Evolutionary conservation across 257 asterid genomes (phyloP).

Genomic region (Nicotiana paniculata): DNA sequence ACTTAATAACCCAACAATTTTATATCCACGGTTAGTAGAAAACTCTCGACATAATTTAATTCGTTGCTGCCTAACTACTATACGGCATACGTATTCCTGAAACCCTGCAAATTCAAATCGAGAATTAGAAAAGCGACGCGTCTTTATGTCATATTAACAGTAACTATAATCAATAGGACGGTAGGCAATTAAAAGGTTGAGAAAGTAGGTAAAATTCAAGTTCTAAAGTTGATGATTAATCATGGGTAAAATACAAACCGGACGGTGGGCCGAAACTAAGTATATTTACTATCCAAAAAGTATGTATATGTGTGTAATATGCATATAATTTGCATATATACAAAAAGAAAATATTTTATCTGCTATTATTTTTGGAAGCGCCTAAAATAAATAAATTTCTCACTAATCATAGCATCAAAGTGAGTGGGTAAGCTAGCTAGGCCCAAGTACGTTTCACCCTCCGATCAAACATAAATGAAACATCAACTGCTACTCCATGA

Average conservation of each 20-base stretch:
- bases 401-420: background rate
- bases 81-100: background rate
- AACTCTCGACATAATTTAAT: too few species aligned
- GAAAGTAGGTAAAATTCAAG: background rate
- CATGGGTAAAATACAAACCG: too few species aligned
- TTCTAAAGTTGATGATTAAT: background rate
- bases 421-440: background rate
- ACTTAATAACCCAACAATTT: too few species aligned
- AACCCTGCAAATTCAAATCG: background rate
- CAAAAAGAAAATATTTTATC: too few species aligned
- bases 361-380: too few species aligned
- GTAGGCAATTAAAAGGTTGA: background rate
- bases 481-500: background rate
- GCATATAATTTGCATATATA: too few species aligned
- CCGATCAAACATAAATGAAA: background rate
- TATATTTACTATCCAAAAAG: too few species aligned
- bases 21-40: background rate
- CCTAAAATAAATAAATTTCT: too few species aligned
- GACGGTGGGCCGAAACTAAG: too few species aligned
- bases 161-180: too few species aligned
- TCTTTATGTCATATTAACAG: background rate
- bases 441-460: background rate
- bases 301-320: too few species aligned
- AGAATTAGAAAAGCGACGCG: background rate
- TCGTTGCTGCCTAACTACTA: too few species aligned